Conservation (phyloP, 208 protist genomes). For the Wallacemonas rigidus region DNA sequence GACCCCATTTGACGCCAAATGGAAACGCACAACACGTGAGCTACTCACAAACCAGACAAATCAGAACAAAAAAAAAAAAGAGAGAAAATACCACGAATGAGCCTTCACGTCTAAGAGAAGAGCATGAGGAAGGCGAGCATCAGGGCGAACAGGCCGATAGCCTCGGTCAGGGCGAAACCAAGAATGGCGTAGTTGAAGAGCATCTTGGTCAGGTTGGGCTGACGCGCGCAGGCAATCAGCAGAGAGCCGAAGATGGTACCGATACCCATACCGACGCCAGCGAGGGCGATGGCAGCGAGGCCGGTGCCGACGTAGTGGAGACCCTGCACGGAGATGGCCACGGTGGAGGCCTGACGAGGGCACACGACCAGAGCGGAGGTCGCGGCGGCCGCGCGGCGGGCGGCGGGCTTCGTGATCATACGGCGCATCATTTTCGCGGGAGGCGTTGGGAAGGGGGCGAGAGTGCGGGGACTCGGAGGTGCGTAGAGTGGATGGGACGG, state of each 20-base stretch:
- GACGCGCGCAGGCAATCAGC: slow-evolving; percentile 67
- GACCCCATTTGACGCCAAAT: too few species aligned
- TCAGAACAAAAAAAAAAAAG: slow-evolving; percentile 20
- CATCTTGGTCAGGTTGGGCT: slow-evolving; percentile 78
- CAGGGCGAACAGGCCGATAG: slow-evolving; percentile 75
- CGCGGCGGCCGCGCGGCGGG: slow-evolving; percentile 36
- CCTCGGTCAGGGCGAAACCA: slow-evolving; percentile 80
- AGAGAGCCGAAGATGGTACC: slow-evolving; percentile 72
- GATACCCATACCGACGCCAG: slow-evolving; percentile 78
- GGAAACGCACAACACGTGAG: not conserved
- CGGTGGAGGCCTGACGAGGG: slow-evolving; percentile 53
- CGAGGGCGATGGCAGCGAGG: slow-evolving; percentile 68
- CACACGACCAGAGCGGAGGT: slow-evolving; percentile 26
- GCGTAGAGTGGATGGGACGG: not conserved
- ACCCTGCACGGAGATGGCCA: slow-evolving; percentile 69
- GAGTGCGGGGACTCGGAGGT: not conserved
- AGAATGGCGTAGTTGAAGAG: slow-evolving; percentile 86
- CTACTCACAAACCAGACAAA: not conserved
- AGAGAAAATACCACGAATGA: not conserved
- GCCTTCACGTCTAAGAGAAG: slow-evolving; percentile 48
- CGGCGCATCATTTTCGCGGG: slow-evolving; percentile 81
- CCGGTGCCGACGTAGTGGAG: slow-evolving; percentile 77
- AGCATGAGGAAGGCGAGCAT: slow-evolving; percentile 85
- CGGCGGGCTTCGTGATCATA: slow-evolving; percentile 45
- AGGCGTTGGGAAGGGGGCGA: slow-evolving; percentile 1